Evolutionary conservation across 2,329 filamentous ascomycete species (phyloP), one percentile per base, ranked within the genome.

Genomic region (Cytospora schulzeri): DNA sequence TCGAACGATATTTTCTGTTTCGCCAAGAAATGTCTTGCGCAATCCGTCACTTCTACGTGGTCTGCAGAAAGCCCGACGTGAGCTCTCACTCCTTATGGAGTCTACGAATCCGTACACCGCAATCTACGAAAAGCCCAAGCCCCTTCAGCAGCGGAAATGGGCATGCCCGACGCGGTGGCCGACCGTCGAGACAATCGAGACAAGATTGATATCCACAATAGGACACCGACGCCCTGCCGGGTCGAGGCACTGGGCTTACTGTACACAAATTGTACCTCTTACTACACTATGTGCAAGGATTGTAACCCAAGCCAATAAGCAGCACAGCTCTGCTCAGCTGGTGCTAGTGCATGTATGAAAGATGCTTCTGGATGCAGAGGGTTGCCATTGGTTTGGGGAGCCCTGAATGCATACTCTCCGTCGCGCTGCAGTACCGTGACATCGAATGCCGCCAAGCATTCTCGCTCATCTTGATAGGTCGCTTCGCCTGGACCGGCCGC

Each of bases 181-280:
- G 45, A 53, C 33, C 52, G 28, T 51, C 51, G 28, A 53, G 38
- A 62, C 50, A 56, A 35, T 51, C 51, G 28, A 53, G 38, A 62
- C 50, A 56, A 62, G 26, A 50, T 56, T 51, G 59, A 54, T 52
- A 61, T 14, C 59, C 51, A 61, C 55, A 56, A 62, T 52, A 52
- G 28, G 38, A 50, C 41, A 51, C 52, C 52, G 29, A 62, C 22
- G 35, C 60, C 38, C 54, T 28, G 50, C 60, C 52, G 52, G 55
- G 45, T 31, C 60, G 52, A 56, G 38, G 38, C 38, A 45, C 33
- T 48, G 38, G 52, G 52, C 52, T 56, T 50, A 56, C 33, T 35
- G 33, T 15, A 35, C 52, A 50, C 51, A 56, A 11, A 15, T 2
- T 35, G 33, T 56, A 62, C 53, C 14, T 28, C 56, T 56, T 14